Evolutionary conservation across 2,329 filamentous ascomycete species (phyloP).

Genomic region (Fusarium irregulare): DNA sequence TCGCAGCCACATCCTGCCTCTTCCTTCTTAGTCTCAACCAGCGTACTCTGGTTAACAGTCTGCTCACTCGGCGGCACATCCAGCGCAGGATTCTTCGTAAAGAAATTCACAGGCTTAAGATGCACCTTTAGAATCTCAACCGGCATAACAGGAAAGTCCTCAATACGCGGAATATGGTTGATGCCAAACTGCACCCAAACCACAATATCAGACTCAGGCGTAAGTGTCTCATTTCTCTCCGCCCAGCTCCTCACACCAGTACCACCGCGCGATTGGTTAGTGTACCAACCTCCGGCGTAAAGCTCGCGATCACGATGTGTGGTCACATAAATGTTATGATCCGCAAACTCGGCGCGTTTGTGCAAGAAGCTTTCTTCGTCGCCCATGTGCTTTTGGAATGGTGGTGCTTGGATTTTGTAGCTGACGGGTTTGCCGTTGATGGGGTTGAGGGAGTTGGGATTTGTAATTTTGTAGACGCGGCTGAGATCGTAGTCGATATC

Average conservation of each 20-base stretch:
- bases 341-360: conserved; percentile 58
- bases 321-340: conserved; percentile 63
- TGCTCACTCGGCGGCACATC: conserved; percentile 54
- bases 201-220: conserved; percentile 75
- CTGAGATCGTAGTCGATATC: conserved; percentile 63
- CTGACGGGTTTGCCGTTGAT: conserved; percentile 57
- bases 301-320: conserved; percentile 62
- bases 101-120: conserved; percentile 59
- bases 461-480: conserved; percentile 62
- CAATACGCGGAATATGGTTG: conserved; percentile 61
- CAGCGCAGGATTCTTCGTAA: conserved; percentile 59
- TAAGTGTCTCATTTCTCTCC: conserved; percentile 59
- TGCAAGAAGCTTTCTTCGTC: conserved; percentile 57
- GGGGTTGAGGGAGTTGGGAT: conserved; percentile 47
- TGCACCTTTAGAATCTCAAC: conserved; percentile 36
- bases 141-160: conserved; percentile 63
- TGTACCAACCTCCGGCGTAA: conserved; percentile 63
- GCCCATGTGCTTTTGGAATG: conserved; percentile 61
- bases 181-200: conserved; percentile 63
- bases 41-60: conserved; percentile 30
- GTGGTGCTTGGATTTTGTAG: conserved; percentile 61
- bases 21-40: conserved; percentile 12
- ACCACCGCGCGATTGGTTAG: conserved; percentile 58
- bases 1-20: conserved; percentile 16
- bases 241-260: conserved; percentile 53